Base-by-base conservation (phyloP, 2,329 filamentous ascomycete genomes). In the Cadophora gregata region DNA sequence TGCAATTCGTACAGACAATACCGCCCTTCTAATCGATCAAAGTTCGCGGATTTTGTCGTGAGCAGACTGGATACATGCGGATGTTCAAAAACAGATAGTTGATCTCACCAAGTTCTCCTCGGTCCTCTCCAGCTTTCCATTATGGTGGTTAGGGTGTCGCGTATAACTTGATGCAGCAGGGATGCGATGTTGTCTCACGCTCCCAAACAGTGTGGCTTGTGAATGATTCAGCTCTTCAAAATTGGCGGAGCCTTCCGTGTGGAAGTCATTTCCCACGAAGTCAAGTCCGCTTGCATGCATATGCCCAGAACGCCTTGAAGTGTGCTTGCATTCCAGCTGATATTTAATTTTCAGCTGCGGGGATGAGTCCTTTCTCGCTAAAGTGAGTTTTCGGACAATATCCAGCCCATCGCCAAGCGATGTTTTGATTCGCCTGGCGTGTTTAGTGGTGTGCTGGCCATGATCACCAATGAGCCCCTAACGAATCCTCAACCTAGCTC, bases 271-370 rank as follows among this genome's bases (percentile, higher is more conserved):
- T 47, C 19, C 6, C 42, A 47, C 8, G n/a, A 36, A 47, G 4
- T 47, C 2, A 47, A 19, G 6, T 47, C 42, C 42, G n/a, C 21
- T 47, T 21, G 42, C 42, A 21, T 47, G 42, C 42, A 47, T 47
- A 47, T 21, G 42, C 42, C 42, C 42, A 47, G 42, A 47, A 47
- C 42, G 42, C 42, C 42, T 21, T n/a, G n/a, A n/a, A n/a, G n/a
- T n/a, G n/a, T n/a, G n/a, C n/a, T n/a, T 47, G n/a, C 42, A 47
- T 47, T 47, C 42, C 42, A 47, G 42, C 42, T 47, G 42, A n/a
- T n/a, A 2, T 21, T 21, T 47, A 21, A 8, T 47, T 47, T 47
- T 47, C 42, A 47, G 42, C 42, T 47, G 42, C n/a, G 42, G 42
- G 42, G 42, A 47, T 47, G n/a, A n/a, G 6, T 47, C 7, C 19